Base-by-base conservation (phyloP, 202 grass and related monocot genomes). In the Tripidium arundinaceum region DNA sequence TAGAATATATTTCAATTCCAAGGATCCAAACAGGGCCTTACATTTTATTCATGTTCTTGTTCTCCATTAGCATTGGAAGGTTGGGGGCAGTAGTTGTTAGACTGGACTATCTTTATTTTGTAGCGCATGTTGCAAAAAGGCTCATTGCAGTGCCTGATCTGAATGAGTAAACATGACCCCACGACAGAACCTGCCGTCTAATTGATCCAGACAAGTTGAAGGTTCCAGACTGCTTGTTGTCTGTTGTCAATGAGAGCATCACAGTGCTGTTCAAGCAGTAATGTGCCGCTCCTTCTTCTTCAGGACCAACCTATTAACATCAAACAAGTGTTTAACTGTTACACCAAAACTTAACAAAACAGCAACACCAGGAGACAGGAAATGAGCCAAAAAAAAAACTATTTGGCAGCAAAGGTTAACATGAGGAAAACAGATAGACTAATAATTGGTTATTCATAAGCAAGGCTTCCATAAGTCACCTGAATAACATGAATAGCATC, bases 261-360 rank as follows among this genome's bases (percentile, higher is more conserved):
- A 98, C 78, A 63, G 90, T 95, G 77, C 92, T 99, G 62, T 91
- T 99, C 78, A 99, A 84, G 88, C 96, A 93, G 76, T 99, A 93
- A 84, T 88, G 90, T 54, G 92, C 84, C 58, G 43, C 74, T 67
- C 88, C 92, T 74, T 88, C 95, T 57, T 89, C 86, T 49, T 94
- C 86, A 18, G 83, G 65, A 59, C 80, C 86, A 84, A 95, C 92
- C 96, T 99, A 79, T 72, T 33, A 22, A 21, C 41, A 67, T 60
- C 59, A 19, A 12, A 79, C 11, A 71, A 76, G 77, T 34, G 60
- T 64, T 79, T 21, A 68, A 63, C 41, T 85, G 31, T 70, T 27
- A n/a, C n/a, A n/a, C n/a, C n/a, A n/a, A n/a, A n/a, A n/a, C n/a
- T n/a, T n/a, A n/a, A n/a, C n/a, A n/a, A n/a, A n/a, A n/a, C n/a